Evolutionary conservation across 169 alveolate genomes (phyloP), one percentile per base, ranked within the genome.

Genomic region (Besnoitia besnoiti): DNA sequence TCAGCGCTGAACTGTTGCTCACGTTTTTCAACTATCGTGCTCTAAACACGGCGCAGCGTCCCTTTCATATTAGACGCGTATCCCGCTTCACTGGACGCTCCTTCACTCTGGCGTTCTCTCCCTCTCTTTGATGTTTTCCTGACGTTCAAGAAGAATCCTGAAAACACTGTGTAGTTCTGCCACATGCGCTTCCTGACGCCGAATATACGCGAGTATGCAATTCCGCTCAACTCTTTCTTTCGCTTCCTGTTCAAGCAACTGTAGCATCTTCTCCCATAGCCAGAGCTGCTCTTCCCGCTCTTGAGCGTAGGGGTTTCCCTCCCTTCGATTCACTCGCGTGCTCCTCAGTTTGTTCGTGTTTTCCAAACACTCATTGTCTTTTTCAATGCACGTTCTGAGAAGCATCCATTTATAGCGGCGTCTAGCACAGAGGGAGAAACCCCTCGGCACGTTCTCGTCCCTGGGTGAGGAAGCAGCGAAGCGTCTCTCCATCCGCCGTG

Each of bases 291-390:
- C 84, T 4, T 73, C 33, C 27, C 35, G 35, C n/a, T 0, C 27
- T 33, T 55, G 35, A 24, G 7, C 0, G 16, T 27, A 1, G 73
- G 8, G 21, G 73, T 7, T 33, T 21, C 21, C 30, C 5, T 55
- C 73, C n/a, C 73, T 33, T 27, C 27, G 35, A 8, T 4, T 5
- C 8, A 33, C 35, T 55, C 16, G 0, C 42, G 19, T 73, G 16
- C 33, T 33, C 24, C 40, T 44, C 42, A 39, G 33, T 33, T 39
- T 73, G 24, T n/a, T 24, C 84, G 46, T 37, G 40, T 73, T 33
- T 73, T 73, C 46, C 84, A 33, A 39, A 73, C 24, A 33, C 44
- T 73, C 84, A 44, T 73, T 44, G 84, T 73, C 84, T 33, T 73
- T 73, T 39, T 10, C 33, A 73, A 73, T 21, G 84, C 46, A 39